Evolutionary conservation across 306 rosid species (phyloP), one percentile per base, ranked within the genome.

Genomic region (Casuarina equisetifolia): DNA sequence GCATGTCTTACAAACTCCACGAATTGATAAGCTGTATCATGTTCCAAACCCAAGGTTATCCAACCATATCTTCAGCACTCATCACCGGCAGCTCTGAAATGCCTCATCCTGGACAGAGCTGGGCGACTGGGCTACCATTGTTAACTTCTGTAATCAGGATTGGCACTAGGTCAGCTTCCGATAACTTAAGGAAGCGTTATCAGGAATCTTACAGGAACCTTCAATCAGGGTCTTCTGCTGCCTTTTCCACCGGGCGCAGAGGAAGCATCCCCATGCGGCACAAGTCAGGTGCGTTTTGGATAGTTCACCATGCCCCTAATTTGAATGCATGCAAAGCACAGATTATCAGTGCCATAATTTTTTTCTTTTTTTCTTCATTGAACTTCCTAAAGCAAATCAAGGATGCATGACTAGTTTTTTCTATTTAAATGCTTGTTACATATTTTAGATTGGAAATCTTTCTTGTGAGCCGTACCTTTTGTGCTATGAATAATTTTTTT

Each of bases 1-100:
- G 10, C 35, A 54, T 74, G 43, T 68, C 82, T 70, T 53, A 59
- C 86, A 74, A 76, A 70, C 76, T 57, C 76, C 68, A 58, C 51
- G 13, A 48, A 48, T 48, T 48, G 51, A 48, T 48, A 48, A 48
- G 51, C 51, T 48, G 2, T 13, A 48, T 48, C 51, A 48, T 9
- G 15, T 48, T 48, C 11, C 76, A 68, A 48, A 4, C 19, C 20
- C 10, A 61, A 43, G 67, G 48, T 17, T 72, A 20, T 64, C 38
- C 67, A 20, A 20, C 15, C 70, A 17, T 78, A 3, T 62, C 63
- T 58, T 11, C 42, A 11, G 2, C 81, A 16, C 39, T 48, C 2
- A 71, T 43, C 49, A 74, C 53, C 59, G 46, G 15, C 46, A 70
- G n/a, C 54, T 36, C 48, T 38, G 69, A 36, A 45, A 43, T 69